These are phyloP conservation scores for Globisporangium yorkense DNA, from an alignment of 352 stramenopile species.

Conservation along the genomic window DNA sequence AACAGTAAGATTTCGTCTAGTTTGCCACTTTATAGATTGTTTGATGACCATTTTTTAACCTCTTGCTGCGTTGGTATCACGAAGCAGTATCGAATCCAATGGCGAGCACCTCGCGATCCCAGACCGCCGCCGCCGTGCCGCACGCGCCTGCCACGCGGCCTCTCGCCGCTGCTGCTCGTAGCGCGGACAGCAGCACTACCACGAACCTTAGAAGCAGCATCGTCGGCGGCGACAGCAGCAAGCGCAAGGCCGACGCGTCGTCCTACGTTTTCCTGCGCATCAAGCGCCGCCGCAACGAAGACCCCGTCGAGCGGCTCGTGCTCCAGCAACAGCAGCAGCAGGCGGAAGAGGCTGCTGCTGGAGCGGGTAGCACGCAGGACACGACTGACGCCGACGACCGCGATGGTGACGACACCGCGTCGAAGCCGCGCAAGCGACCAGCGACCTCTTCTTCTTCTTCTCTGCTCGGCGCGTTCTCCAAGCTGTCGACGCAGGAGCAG, in stretches of 20 bases:
- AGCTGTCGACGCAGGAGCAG: slow-evolving; percentile 61
- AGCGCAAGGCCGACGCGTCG: slow-evolving; percentile 16
- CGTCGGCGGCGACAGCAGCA: slow-evolving; percentile 1
- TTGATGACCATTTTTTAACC: not conserved
- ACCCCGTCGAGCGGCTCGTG: slow-evolving; percentile 61
- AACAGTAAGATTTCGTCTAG: too few relatives aligned
- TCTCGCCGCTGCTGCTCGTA: not conserved
- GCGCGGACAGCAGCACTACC: not conserved
- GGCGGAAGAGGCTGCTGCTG: slow-evolving; percentile 1
- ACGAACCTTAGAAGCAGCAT: not conserved
- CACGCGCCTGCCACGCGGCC: slow-evolving; percentile 5
- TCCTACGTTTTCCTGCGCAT: slow-evolving; percentile 70
- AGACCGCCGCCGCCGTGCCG: slow-evolving; percentile 4
- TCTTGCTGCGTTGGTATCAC: not conserved
- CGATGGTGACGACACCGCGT: not conserved
- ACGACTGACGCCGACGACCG: not conserved
- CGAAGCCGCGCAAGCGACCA: not conserved
- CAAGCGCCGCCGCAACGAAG: slow-evolving; percentile 80
- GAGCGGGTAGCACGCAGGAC: not conserved
- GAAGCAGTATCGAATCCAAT: not conserved
- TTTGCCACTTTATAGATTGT: too few relatives aligned
- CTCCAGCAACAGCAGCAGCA: slow-evolving; percentile 44
- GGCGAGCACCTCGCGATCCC: not conserved
- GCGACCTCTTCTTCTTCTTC: not conserved
- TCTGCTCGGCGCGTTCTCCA: slow-evolving; percentile 50